Evolutionary conservation across 2,329 filamentous ascomycete species (phyloP), one percentile per base, ranked within the genome.

Genomic region (Hymenoscyphus fraxineus): DNA sequence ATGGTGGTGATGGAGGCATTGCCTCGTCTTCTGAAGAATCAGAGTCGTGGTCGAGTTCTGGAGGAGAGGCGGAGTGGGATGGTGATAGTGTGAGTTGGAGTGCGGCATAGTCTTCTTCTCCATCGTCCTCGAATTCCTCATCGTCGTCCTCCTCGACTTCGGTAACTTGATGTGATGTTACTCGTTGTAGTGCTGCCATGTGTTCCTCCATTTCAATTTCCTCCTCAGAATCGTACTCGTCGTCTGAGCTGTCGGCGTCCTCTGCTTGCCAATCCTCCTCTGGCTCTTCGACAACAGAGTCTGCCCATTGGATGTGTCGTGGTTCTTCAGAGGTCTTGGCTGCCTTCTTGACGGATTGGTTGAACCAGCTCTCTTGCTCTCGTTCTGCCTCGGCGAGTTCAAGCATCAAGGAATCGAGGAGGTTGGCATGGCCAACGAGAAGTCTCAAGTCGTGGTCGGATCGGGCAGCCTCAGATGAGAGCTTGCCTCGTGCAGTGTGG

Each of bases 341-440:
- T 71, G 90, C 90, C 74, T 89, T 90, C 77, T 86, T 88, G 79
- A 97, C 91, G 67, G 92, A 95, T 78, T 93, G 90, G 86, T 97
- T 96, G 88, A 97, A 98, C 93, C 93, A 97, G 71, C 87, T 89
- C 80, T 98, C 94, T 80, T 98, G 95, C 79, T 97, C 93, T 73
- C 88, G 87, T 83, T 98, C 95, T 76, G 94, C 94, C 65, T 96
- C 92, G 78, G 93, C 91, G 65, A 99, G 91, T 76, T 85, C 83
- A 72, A 95, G 86, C 95, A 98, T 98, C 76, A 99, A 82, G 51
- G 89, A 89, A 81, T 99, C 95, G 78, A 99, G 91, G 58, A 98
- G 89, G 85, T 98, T 99, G 82, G 95, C 95, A 80, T 99, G 95
- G 74, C 94, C 95, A 73, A 99, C 95, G 66, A 99, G 90, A 57